Evolutionary conservation across 495 filamentous ascomycete genomes (phyloP).

Genomic region (Penicillium atrosanguineum): DNA sequence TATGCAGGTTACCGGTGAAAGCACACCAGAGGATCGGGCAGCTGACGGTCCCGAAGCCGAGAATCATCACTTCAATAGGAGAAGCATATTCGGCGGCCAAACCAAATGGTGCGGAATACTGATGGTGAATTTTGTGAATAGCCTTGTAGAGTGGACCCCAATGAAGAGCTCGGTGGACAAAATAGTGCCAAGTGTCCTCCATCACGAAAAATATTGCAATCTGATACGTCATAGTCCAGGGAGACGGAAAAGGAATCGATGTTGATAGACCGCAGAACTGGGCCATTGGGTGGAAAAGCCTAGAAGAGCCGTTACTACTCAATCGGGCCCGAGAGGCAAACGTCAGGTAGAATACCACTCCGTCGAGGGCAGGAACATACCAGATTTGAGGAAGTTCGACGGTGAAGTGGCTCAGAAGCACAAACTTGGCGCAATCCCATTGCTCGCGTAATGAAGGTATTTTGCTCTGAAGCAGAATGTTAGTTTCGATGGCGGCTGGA

Average conservation of each 20-base stretch:
- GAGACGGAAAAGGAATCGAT: conserved; percentile 81
- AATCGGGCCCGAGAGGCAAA: no score
- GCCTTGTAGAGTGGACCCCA: conserved; percentile 92
- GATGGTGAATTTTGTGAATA: conserved; percentile 98
- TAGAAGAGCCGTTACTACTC: conserved; percentile 20
- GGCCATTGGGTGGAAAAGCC: conserved; percentile 97
- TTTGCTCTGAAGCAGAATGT: conserved; percentile 60
- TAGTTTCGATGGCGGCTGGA: background rate
- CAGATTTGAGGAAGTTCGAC: conserved; percentile 98
- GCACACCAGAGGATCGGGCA: conserved; percentile 85
- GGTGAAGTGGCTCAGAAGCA: conserved; percentile 90
- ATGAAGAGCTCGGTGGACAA: conserved; percentile 90
- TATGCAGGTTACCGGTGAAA: conserved; percentile 81
- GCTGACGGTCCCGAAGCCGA: conserved; percentile 86
- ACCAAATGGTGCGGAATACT: conserved; percentile 95
- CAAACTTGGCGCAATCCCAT: conserved; percentile 88
- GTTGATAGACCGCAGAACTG: conserved; percentile 87
- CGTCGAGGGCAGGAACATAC: conserved; percentile 40
- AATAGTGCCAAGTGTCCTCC: conserved; percentile 99
- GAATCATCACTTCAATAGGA: conserved; percentile 93
- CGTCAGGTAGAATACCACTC: conserved; percentile 5
- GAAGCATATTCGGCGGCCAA: conserved; percentile 96
- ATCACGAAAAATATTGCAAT: conserved; percentile 93
- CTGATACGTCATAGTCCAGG: conserved; percentile 84
- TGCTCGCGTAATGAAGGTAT: conserved; percentile 86